Conservation (phyloP, 495 filamentous ascomycete species). For the Beverwykella pulmonaria region DNA sequence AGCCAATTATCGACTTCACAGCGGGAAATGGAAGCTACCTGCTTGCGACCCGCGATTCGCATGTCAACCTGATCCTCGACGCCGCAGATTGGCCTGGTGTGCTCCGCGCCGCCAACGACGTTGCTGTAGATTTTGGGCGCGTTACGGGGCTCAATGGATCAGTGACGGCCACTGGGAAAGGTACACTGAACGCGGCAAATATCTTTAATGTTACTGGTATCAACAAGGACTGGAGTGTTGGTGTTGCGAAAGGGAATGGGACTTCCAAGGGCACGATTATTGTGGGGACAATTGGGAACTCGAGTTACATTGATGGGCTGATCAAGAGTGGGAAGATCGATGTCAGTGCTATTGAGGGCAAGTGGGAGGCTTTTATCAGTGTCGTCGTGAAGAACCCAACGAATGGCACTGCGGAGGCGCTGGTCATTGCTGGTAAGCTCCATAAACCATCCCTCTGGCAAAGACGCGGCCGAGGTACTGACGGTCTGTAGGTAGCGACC, state of each 20-base stretch:
- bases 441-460: not conserved
- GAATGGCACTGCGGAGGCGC: constrained; percentile 57
- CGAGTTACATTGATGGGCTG: constrained; percentile 60
- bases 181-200: constrained; percentile 44
- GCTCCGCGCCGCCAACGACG: constrained; percentile 65
- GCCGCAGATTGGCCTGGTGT: constrained; percentile 67
- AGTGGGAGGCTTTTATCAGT: constrained; percentile 72
- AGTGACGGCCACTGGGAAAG: constrained; percentile 48
- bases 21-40: constrained; percentile 37
- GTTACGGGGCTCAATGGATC: constrained; percentile 63
- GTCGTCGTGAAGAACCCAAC: constrained; percentile 62
- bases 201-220: constrained; percentile 48
- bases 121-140: constrained; percentile 70
- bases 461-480: no score
- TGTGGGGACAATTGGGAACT: constrained; percentile 68
- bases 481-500: constrained; percentile 63
- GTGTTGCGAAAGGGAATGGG: constrained; percentile 4
- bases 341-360: constrained; percentile 56
- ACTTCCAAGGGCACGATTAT: constrained; percentile 57
- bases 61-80: constrained; percentile 57
- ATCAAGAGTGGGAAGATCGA: constrained; percentile 59
- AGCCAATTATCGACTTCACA: constrained; percentile 58
- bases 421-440: constrained; percentile 64
- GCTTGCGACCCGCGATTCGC: constrained; percentile 33
- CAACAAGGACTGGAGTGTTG: constrained; percentile 30